Conservation (phyloP, 345 rosid genomes). For the Rhizophora mangle region DNA sequence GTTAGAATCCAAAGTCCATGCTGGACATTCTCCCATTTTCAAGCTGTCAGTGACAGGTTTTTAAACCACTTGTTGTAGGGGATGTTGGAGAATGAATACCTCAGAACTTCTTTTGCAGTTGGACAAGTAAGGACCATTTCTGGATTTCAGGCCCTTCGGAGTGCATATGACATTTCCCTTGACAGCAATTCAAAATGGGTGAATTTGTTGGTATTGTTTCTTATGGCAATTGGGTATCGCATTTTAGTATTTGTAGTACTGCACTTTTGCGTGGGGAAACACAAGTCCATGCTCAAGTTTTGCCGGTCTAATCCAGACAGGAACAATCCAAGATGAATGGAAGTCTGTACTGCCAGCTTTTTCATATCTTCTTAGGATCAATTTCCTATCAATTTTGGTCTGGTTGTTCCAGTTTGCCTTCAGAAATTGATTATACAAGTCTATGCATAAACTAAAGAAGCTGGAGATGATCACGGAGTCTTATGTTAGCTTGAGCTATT, state of each 20-base stretch:
- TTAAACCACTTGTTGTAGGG: constrained; percentile 44
- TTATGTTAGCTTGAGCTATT: too few relatives aligned
- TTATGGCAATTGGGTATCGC: constrained; percentile 81
- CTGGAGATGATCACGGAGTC: too few relatives aligned
- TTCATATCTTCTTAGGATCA: neutral
- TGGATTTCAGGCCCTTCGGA: constrained; percentile 68
- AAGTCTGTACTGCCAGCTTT: constrained; percentile 2
- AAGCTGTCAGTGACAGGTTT: neutral
- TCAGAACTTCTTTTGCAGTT: constrained; percentile 72
- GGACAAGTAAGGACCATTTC: constrained; percentile 93
- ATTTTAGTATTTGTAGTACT: constrained; percentile 58
- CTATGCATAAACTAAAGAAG: neutral
- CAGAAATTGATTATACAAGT: neutral
- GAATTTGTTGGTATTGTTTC: constrained; percentile 67
- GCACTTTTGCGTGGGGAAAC: constrained; percentile 40
- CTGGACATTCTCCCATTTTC: neutral
- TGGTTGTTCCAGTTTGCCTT: neutral
- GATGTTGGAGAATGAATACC: constrained; percentile 89
- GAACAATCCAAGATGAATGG: constrained; percentile 43
- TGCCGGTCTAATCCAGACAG: constrained; percentile 35
- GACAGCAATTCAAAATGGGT: constrained; percentile 77
- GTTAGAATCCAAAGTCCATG: neutral
- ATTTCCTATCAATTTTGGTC: neutral
- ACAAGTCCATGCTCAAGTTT: constrained; percentile 31
- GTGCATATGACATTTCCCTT: constrained; percentile 71